Evolutionary conservation across 768 basidiomycete genomes (phyloP).

Genomic region (Podaxis pistillaris): DNA sequence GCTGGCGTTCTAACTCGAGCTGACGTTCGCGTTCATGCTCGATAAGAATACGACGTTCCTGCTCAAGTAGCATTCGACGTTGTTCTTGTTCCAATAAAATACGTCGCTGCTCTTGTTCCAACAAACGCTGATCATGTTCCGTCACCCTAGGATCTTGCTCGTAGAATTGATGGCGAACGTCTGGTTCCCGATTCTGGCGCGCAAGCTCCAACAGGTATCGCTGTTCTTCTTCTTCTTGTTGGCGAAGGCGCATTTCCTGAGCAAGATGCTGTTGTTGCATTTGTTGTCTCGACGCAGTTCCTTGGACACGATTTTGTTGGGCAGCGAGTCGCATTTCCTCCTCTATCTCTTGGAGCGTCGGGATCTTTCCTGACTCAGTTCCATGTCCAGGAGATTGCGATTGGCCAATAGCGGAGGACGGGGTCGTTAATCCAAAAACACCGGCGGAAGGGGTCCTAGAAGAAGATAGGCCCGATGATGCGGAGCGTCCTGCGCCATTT

Average conservation of each 20-base stretch:
- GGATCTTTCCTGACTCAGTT: conserved; percentile 33
- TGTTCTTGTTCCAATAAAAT: conserved; percentile 5
- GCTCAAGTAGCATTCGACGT: conserved; percentile 1
- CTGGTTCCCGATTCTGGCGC: not conserved
- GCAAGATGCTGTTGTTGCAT: conserved; percentile 22
- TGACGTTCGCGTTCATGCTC: conserved; percentile 18
- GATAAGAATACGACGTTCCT: not conserved
- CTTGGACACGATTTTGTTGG: conserved; percentile 31
- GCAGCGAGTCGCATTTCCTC: conserved; percentile 75
- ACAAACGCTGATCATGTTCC: conserved; percentile 8
- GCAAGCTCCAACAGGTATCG: conserved; percentile 9
- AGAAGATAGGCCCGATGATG: conserved; percentile 13
- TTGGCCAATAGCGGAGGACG: conserved; percentile 26
- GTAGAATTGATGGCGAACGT: conserved; percentile 8
- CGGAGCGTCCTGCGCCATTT: conserved; percentile 46
- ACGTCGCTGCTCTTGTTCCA: conserved; percentile 9
- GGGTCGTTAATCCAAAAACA: conserved; percentile 29
- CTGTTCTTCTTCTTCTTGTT: conserved; percentile 25
- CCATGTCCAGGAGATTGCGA: conserved; percentile 31
- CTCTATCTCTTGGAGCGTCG: conserved; percentile 81
- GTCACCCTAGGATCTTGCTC: conserved; percentile 9
- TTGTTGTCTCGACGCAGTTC: conserved; percentile 14
- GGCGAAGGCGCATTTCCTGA: conserved; percentile 27
- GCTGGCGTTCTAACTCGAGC: conserved; percentile 21
- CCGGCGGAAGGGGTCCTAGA: conserved; percentile 22